phyloP scores from a whole-genome alignment of 192 early-diverging fungal species.

The Backusella macrospora region DNA sequence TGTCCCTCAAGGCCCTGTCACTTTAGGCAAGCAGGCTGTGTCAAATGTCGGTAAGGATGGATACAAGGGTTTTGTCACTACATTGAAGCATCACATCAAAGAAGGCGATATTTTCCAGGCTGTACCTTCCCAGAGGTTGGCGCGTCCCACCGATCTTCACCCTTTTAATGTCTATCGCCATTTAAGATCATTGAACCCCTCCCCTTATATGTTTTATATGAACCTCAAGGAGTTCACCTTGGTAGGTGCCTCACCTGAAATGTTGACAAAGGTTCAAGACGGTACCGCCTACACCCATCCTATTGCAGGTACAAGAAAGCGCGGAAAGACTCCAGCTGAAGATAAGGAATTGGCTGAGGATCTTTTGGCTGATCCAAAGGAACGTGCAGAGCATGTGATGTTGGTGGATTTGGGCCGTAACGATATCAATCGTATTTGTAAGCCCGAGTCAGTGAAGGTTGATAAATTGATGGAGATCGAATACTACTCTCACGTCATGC shows the following conservation, averaged over 20 bases:
- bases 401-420: conserved; percentile 98
- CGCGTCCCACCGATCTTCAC: conserved; percentile 85
- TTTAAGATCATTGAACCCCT: conserved; percentile 94
- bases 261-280: conserved; percentile 90
- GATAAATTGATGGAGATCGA: conserved; percentile 98
- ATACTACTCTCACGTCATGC: conserved; percentile 98
- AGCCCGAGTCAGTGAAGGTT: conserved; percentile 89
- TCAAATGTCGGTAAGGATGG: conserved; percentile 93
- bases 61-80: conserved; percentile 87
- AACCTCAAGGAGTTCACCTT: conserved; percentile 91
- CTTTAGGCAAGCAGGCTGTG: conserved; percentile 65
- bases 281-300: conserved; percentile 89
- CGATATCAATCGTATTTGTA: conserved; percentile 96
- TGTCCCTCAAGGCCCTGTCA: conserved; percentile 76
- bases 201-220: conserved; percentile 99
- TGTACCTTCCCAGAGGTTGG: conserved; percentile 91
- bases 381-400: conserved; percentile 99
- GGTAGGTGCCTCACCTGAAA: conserved; percentile 98
- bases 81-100: conserved; percentile 88
- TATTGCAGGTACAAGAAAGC: conserved; percentile 95
- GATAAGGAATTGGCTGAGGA: conserved; percentile 91
- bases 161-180: conserved; percentile 99
- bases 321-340: conserved; percentile 83
- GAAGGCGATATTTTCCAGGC: conserved; percentile 98
- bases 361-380: conserved; percentile 90